Evolutionary conservation across 495 filamentous ascomycete genomes (phyloP), one percentile per base, ranked within the genome.

Genomic region (Podospora appendiculata): DNA sequence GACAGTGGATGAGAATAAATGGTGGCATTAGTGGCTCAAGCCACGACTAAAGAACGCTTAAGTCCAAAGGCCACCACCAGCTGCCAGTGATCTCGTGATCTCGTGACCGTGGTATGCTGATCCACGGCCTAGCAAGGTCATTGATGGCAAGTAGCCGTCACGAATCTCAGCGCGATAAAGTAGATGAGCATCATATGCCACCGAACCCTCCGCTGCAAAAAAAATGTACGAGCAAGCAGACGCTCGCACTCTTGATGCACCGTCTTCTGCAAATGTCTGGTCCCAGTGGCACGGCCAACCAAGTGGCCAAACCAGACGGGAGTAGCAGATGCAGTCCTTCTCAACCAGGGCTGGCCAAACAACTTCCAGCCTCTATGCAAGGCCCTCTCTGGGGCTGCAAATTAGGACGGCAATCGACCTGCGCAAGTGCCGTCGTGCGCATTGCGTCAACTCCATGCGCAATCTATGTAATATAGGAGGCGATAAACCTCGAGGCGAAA

Each of bases 361-460:
- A 32, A 32, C 47, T 17, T 34, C 12, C 33, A 25, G 14, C 41
- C 41, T 17, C 16, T 17, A 16, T 43, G 14, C 41, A 43, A 10
- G 41, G 8, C n/a, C 8, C 18, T 19, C 14, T 9, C 41, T 3
- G 47, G 18, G 25, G 33, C 51, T 47, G 50, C 42, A 18, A 33
- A 75, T 74, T 75, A 75, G 51, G 70, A 72, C 72, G 74, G 70
- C 71, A 71, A 65, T 65, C 53, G 81, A 83, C 81, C 81, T 79
- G 83, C 81, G 81, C 57, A 54, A 60, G 41, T 64, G 55, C 58
- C 62, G 50, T 45, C 49, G 54, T 54, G 56, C 56, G 51, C 38
- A 49, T 17, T 51, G 16, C 19, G 41, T 45, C 32, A 32, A 51
- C 14, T 33, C 17, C 36, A 32, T 45, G 56, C 51, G 51, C 51